These are phyloP conservation scores for Cyberlindnera maritima DNA, from an alignment of 805 yeast genomes.

Conservation along the genomic window DNA sequence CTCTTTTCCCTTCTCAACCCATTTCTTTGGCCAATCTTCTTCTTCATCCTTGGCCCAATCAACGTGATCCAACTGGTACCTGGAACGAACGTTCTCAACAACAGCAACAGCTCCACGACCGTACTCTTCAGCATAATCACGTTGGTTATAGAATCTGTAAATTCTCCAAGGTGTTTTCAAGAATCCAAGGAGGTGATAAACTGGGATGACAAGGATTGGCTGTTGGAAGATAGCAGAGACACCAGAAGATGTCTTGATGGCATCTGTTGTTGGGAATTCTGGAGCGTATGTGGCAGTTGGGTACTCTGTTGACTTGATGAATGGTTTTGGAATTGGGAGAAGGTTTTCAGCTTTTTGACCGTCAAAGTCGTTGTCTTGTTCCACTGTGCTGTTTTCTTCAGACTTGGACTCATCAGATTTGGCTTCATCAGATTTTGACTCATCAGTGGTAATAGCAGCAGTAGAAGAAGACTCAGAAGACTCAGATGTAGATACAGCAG, in stretches of 20 bases:
- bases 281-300: conserved; percentile 48
- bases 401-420: neutral
- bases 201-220: conserved; percentile 73
- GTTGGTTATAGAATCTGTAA: conserved; percentile 71
- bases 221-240: conserved; percentile 67
- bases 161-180: conserved; percentile 71
- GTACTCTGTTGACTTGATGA: conserved; percentile 59
- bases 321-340: conserved; percentile 59
- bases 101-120: conserved; percentile 52
- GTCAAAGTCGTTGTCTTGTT: conserved; percentile 8
- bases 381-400: neutral
- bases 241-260: conserved; percentile 29
- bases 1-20: conserved; percentile 76
- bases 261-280: conserved; percentile 29
- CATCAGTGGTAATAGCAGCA: neutral
- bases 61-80: conserved; percentile 44
- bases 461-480: no score
- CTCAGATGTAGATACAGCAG: neutral
- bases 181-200: conserved; percentile 80
- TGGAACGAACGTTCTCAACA: conserved; percentile 46
- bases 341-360: conserved; percentile 27
- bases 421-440: no score
- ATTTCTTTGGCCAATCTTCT: conserved; percentile 78
- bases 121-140: conserved; percentile 66
- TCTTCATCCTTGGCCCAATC: conserved; percentile 59